Evolutionary conservation across 108 stramenopile species (phyloP), one percentile per base, ranked within the genome.

Genomic region (Seminavis robusta): DNA sequence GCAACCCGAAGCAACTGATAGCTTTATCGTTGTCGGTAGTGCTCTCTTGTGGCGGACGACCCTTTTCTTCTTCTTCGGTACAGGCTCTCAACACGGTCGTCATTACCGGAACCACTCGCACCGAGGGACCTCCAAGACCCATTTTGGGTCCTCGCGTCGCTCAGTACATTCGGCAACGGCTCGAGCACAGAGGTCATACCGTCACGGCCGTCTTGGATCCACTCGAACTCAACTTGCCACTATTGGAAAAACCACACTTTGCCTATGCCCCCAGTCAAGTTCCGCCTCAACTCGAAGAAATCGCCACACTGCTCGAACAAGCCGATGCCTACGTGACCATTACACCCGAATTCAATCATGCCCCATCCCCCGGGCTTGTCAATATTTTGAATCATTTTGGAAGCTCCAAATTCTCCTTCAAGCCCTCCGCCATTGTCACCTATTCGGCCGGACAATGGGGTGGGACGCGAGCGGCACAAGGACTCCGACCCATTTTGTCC

Each of bases 311-410:
- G 41, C 30, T 88, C 19, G 20, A 30, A 42, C 8, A 61, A 36
- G 85, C 85, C 16, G 83, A 92, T 69, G 74, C 67, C 4, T 88
- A 84, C 63, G 79, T 92, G 1, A 67, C 67, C 33, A 47, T 88
- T 6, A 88, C 82, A n/a, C 87, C 91, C 11, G 91, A 92, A 57
- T 92, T 88, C 67, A 92, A 92, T 48, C 91, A 92, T 60, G 66
- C 78, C 0, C 76, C 79, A 21, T 76, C 82, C 17, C 91, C 91
- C 9, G 86, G 70, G 15, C 71, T 92, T 47, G 26, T 79, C 41
- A 78, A 77, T 59, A 33, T 88, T 17, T 52, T 92, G 63, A 81
- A 83, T 49, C 86, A 92, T 51, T 88, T 92, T 74, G 87, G 87
- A 1, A 73, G 73, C 0, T 73, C 71, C 7, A 56, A 47, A 3